Evolutionary conservation across 2,329 filamentous ascomycete species (phyloP), one percentile per base, ranked within the genome.

Genomic region (Claviceps cyperi): DNA sequence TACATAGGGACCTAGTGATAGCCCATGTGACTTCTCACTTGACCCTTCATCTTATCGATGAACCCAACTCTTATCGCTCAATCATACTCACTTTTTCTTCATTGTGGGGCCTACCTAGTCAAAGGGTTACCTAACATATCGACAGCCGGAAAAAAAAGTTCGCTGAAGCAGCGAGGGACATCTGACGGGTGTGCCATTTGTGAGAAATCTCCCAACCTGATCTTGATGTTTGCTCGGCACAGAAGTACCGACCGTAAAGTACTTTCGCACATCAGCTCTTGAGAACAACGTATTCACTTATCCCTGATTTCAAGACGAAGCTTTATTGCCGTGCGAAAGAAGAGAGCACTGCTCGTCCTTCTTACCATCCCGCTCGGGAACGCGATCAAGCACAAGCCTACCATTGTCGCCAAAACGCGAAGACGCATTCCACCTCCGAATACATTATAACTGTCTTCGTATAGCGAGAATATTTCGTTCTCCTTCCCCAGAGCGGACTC

Each of bases 161-260:
- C 57, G 55, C 56, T 57, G 52, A 54, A 32, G n/a, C 9, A 47
- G n/a, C 22, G 15, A 14, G 14, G 17, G 40, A 57, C 49, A 54
- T 56, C 51, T 51, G 43, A 52, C 11, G 15, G 17, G 7, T 9
- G 52, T 55, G 57, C 55, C 40, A 55, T 21, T 57, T 55, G 60
- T 63, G 62, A 65, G 28, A 65, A 64, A 60, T 65, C 65, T 65
- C 14, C 56, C 57, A 63, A 52, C 51, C 45, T 19, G 21, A 52
- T 48, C 52, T 32, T 55, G 50, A 51, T 53, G 54, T 22, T 32
- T 41, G 22, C 24, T 40, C 17, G 32, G 32, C 21, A 19, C 43
- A 15, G 47, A 35, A 11, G 35, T 21, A 28, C 28, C 41, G 21
- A 13, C 17, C 40, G 41, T 19, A 43, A 22, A 41, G 24, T 43